A percentile compares a stretch with the other conserved stretches of the same genome.
Conservation (phyloP, 1,284 basidiomycete genomes). For the Rhizopogon parksii region DNA sequence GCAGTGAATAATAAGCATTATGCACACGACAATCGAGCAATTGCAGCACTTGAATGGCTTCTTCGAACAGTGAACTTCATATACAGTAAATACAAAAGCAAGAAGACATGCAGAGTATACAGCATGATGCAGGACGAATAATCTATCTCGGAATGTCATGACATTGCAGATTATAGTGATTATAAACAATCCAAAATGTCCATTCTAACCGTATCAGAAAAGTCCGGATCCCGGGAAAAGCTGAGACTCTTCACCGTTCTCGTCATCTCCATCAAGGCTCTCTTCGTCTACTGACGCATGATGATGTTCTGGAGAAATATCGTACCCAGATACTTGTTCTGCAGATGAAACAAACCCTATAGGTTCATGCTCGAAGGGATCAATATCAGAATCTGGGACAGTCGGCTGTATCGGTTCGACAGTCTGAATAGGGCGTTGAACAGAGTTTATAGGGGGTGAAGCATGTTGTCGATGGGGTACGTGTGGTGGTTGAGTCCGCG, state of each 20-base stretch:
- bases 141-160: constrained; percentile 12
- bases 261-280: constrained; percentile 35
- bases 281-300: constrained; percentile 12
- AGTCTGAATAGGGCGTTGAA: constrained; percentile 10
- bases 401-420: constrained; percentile 11
- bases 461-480: constrained; percentile 9
- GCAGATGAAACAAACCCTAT: constrained; percentile 15
- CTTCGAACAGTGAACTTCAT: constrained; percentile 1
- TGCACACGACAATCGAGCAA: no score
- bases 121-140: constrained; percentile 7
- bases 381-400: constrained; percentile 26
- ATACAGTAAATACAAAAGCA: constrained; percentile 20
- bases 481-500: constrained; percentile 1
- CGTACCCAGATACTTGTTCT: constrained; percentile 16
- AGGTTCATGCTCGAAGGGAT: constrained; percentile 34
- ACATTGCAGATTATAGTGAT: not conserved
- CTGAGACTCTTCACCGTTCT: constrained; percentile 36
- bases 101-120: constrained; percentile 7
- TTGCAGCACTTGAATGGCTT: no score
- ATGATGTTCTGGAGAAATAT: constrained; percentile 19
- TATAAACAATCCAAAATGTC: not conserved
- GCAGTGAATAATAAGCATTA: no score
- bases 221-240: constrained; percentile 52
- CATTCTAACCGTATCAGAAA: constrained; percentile 30
- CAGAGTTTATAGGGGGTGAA: constrained; percentile 13